These are phyloP conservation scores for Entomortierella lignicola DNA, from an alignment of 192 early-diverging fungal species.

Conservation along the genomic window DNA sequence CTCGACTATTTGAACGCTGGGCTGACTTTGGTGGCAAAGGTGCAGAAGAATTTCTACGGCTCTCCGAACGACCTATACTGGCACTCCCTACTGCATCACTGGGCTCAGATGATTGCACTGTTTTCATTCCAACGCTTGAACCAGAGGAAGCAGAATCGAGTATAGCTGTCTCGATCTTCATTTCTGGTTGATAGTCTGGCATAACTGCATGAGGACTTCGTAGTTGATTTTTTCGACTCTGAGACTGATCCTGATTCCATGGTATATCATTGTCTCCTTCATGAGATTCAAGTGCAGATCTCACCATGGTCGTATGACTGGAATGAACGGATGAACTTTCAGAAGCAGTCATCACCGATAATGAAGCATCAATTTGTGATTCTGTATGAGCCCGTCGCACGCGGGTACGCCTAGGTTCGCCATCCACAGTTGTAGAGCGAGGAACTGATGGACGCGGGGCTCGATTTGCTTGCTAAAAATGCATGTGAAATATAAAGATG, in stretches of 20 bases:
- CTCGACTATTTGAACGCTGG: constrained; percentile 22
- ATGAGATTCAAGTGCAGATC: constrained; percentile 1
- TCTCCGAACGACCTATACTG: constrained; percentile 16
- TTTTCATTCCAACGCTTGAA: not conserved
- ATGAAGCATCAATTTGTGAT: constrained; percentile 2
- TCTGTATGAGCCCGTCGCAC: constrained; percentile 19
- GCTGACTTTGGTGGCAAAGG: constrained; percentile 52
- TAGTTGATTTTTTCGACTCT: not conserved
- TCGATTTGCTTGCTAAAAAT: constrained; percentile 44
- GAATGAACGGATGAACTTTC: not conserved
- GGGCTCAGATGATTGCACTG: not conserved
- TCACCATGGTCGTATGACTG: not conserved
- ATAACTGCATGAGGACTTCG: not conserved
- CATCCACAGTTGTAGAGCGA: constrained; percentile 21
- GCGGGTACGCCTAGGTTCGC: constrained; percentile 34
- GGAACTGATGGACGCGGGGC: constrained; percentile 20
- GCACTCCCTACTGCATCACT: not conserved
- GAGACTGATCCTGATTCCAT: not conserved
- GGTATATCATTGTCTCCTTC: not conserved
- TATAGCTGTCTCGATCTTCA: not conserved
- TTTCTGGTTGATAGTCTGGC: not conserved
- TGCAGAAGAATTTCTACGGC: constrained; percentile 19
- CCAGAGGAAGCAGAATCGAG: not conserved
- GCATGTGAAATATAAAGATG: not conserved
- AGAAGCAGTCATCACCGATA: constrained; percentile 3